Percentiles rank a stretch among this genome's conserved stretches.
Conservation (phyloP, 1,139 yeast species). For the Diutina scorzettiae region DNA sequence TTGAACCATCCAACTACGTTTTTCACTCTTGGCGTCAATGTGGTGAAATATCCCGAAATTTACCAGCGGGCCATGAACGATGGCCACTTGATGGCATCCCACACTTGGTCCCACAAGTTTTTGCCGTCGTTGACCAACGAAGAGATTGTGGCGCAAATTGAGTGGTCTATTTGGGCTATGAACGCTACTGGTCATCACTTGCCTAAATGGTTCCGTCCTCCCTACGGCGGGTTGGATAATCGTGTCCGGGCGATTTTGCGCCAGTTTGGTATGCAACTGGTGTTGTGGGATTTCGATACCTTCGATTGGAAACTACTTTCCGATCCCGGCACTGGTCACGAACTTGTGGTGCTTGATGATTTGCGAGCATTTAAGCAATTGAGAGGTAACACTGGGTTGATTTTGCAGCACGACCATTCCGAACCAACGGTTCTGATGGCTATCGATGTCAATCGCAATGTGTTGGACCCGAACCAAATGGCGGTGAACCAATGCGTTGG, state of each 20-base stretch:
- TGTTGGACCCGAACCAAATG: constrained; percentile 36
- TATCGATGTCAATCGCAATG: constrained; percentile 34
- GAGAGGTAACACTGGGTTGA: constrained; percentile 41
- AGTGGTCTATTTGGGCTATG: constrained; percentile 98
- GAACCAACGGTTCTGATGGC: constrained; percentile 60
- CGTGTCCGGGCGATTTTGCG: constrained; percentile 69
- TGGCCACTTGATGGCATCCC: constrained; percentile 80
- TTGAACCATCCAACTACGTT: constrained; percentile 41
- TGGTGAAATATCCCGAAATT: constrained; percentile 63
- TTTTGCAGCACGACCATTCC: constrained; percentile 77
- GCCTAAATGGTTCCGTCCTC: constrained; percentile 95
- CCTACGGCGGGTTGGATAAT: constrained; percentile 89
- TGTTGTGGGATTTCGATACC: constrained; percentile 85
- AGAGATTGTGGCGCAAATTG: constrained; percentile 74
- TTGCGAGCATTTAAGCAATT: constrained; percentile 37
- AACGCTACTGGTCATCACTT: constrained; percentile 81
- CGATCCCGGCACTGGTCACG: constrained; percentile 23
- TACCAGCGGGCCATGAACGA: constrained; percentile 41
- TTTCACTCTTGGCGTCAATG: constrained; percentile 75
- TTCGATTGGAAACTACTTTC: constrained; percentile 73
- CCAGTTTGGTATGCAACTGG: constrained; percentile 80
- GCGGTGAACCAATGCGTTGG: constrained; percentile 75
- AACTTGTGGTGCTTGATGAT: constrained; percentile 40
- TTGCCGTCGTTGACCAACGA: constrained; percentile 70
- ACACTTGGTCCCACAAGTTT: constrained; percentile 88